Conservation (phyloP, 768 basidiomycete genomes). For the Macrolepiota albuminosa region DNA sequence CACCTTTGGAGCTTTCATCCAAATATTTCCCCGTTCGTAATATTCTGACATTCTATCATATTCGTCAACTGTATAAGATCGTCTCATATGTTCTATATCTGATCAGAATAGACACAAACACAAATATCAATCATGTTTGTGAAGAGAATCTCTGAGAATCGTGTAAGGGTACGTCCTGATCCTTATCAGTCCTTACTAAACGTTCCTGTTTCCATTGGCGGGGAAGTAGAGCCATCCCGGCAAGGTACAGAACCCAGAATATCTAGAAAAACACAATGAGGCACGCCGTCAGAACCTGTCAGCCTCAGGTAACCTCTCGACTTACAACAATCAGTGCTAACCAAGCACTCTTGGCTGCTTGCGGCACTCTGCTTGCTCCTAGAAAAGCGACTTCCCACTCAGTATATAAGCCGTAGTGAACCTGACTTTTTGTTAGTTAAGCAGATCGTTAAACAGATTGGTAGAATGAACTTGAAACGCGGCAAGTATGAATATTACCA, state of each 20-base stretch:
- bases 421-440: slow-evolving; percentile 21
- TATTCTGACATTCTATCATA: slow-evolving; percentile 15
- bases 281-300: neutral
- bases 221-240: slow-evolving; percentile 40
- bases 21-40: slow-evolving; percentile 11
- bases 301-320: slow-evolving; percentile 2
- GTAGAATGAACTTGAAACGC: slow-evolving; percentile 39
- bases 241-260: slow-evolving; percentile 42
- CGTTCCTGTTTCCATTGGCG: slow-evolving; percentile 40
- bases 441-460: neutral
- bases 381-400: slow-evolving; percentile 36
- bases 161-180: slow-evolving; percentile 10
- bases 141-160: neutral
- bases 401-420: slow-evolving; percentile 44
- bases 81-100: slow-evolving; percentile 12
- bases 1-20: slow-evolving; percentile 8
- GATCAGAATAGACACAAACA: slow-evolving; percentile 2
- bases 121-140: neutral
- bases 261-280: slow-evolving; percentile 23
- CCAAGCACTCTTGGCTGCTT: slow-evolving; percentile 41
- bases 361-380: slow-evolving; percentile 30
- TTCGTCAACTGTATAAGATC: slow-evolving; percentile 6
- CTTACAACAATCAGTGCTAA: slow-evolving; percentile 38
- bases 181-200: slow-evolving; percentile 15
- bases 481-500: slow-evolving; percentile 49